phyloP scores from a whole-genome alignment of 768 basidiomycete species.

The Phaffia tasmanica region DNA sequence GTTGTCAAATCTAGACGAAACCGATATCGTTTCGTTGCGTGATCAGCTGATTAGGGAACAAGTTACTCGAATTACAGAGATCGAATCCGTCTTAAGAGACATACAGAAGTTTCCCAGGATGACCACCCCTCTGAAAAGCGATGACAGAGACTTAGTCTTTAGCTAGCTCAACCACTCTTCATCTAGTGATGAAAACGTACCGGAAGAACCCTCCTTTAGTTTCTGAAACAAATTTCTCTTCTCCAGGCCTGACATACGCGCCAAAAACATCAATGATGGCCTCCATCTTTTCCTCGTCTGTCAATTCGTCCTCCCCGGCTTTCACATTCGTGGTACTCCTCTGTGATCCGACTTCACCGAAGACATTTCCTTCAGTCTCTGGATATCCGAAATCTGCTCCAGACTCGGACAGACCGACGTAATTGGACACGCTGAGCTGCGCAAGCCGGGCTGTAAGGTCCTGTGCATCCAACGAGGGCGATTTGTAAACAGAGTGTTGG shows the following conservation, averaged over 20 bases:
- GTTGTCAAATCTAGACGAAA: slow-evolving; percentile 49
- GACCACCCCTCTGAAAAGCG: slow-evolving; percentile 29
- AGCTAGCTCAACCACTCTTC: background rate
- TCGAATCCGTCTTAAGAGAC: background rate
- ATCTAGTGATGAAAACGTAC: slow-evolving; percentile 33
- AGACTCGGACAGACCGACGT: background rate
- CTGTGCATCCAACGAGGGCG: slow-evolving; percentile 10
- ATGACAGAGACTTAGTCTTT: background rate
- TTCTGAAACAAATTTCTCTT: slow-evolving; percentile 47
- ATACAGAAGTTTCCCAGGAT: slow-evolving; percentile 26
- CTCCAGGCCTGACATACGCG: slow-evolving; percentile 35
- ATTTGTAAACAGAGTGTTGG: slow-evolving; percentile 18
- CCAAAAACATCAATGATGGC: slow-evolving; percentile 54
- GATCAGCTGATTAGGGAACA: slow-evolving; percentile 43
- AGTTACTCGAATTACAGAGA: background rate
- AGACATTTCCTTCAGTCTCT: too few species aligned
- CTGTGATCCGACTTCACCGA: too few species aligned
- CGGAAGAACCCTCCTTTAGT: slow-evolving; percentile 46
- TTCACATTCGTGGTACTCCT: background rate
- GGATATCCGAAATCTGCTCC: too few species aligned
- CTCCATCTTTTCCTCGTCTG: slow-evolving; percentile 45
- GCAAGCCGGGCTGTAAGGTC: slow-evolving; percentile 22
- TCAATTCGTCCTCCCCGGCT: slow-evolving; percentile 30
- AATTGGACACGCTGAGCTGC: slow-evolving; percentile 23
- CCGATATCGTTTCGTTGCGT: too few species aligned